A percentile compares a stretch with the other conserved stretches of the same genome.
Evolutionary conservation across 2,329 filamentous ascomycete species (phyloP).

Genomic region (Ceratocystis lukuohia): DNA sequence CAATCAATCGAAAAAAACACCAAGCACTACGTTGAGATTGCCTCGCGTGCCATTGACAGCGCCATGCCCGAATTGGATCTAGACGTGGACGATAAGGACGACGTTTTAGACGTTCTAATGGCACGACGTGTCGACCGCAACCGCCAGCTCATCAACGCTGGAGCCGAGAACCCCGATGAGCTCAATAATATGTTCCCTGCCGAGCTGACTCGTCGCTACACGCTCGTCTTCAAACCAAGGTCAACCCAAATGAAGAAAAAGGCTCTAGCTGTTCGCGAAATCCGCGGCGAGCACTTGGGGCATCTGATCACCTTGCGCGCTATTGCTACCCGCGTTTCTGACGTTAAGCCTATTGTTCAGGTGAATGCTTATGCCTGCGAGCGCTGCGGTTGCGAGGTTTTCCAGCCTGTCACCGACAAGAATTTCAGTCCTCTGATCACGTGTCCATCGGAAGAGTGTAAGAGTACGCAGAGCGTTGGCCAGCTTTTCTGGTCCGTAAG

Average conservation of each 20-base stretch:
- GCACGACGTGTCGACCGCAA: slow-evolving; percentile 79
- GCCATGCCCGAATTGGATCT: slow-evolving; percentile 65
- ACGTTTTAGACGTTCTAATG: slow-evolving; percentile 94
- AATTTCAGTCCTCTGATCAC: slow-evolving; percentile 77
- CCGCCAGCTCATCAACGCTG: slow-evolving; percentile 55
- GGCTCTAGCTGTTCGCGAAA: slow-evolving; percentile 77
- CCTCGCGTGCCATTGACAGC: slow-evolving; percentile 78
- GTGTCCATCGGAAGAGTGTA: slow-evolving; percentile 84
- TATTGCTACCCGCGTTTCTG: slow-evolving; percentile 88
- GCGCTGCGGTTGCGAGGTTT: slow-evolving; percentile 90
- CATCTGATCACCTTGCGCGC: slow-evolving; percentile 87
- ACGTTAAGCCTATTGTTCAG: slow-evolving; percentile 94
- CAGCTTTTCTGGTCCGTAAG: slow-evolving; percentile 90
- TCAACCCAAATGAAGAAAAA: slow-evolving; percentile 55
- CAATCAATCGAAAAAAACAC: slow-evolving; percentile 81
- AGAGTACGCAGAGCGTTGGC: slow-evolving; percentile 79
- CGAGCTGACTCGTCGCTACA: slow-evolving; percentile 85
- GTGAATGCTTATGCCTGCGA: slow-evolving; percentile 98
- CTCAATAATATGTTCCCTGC: slow-evolving; percentile 74
- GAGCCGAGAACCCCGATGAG: slow-evolving; percentile 51
- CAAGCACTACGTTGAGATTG: slow-evolving; percentile 85
- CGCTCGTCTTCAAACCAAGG: slow-evolving; percentile 86
- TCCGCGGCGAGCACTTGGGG: slow-evolving; percentile 84
- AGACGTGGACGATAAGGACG: slow-evolving; percentile 84
- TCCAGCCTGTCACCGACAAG: slow-evolving; percentile 85